Base-by-base conservation (phyloP, 2,329 filamentous ascomycete species). In the Lachnellula arida region DNA sequence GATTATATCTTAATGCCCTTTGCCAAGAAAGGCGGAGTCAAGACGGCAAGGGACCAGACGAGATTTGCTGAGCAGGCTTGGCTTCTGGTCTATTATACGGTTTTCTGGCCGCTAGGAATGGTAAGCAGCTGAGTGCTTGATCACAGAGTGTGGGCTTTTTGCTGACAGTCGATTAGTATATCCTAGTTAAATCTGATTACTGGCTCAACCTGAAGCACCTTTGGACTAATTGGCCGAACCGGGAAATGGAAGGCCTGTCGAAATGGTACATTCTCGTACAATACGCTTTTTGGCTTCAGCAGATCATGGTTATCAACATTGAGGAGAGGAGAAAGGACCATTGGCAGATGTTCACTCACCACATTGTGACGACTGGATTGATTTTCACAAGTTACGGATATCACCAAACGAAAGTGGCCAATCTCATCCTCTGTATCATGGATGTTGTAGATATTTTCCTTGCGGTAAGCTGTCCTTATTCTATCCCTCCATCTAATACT, bases 1-100 rank as follows among this genome's bases (percentile, higher is more conserved):
- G 92, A 97, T 70, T 94, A 96, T 75, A 67, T 95, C 12, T 79
- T 97, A 51, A 84, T 84, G 19, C 94, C 93, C 6, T 74, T 95
- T 54, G 92, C 88, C 44, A 85, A 82, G 61, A 75, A 78, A 48
- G 80, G 81, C 60, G 93, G 93, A 37, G 82, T 97, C 65, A 80
- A 81, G 65, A 89, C 87, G 68, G 79, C 78, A 69, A 97, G 96
- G 75, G 84, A 85, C 47, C 76, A 87, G 57, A 83, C 89, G 49
- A 83, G 94, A 56, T 96, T 97, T 74, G 91, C 91, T 60, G 94
- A 99, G 75, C 94, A 99, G 75, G 90, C 87, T 47, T 97, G 93
- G 90, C 78, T 96, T 69, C 75, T 95, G 55, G 73, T 94, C 46
- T 97, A 97, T 75, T 93, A 93, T 72, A 76, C 76, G 46, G 76